Percentiles rank a stretch among this genome's conserved stretches.
Evolutionary conservation across 2,329 filamentous ascomycete genomes (phyloP).

Genomic region (Cyphellophora europaea): DNA sequence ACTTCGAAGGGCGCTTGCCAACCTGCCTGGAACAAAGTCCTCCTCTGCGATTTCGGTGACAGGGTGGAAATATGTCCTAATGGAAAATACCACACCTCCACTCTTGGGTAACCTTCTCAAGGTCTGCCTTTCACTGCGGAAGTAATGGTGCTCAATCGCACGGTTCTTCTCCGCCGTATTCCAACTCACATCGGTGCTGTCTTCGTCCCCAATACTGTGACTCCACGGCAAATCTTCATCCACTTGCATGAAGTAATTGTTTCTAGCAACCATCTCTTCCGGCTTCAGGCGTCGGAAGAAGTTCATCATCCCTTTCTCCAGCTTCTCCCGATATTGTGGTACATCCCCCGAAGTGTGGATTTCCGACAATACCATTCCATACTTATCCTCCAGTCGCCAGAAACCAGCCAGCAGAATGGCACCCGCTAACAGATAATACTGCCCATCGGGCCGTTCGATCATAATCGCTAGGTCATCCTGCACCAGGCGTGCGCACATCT

Average conservation of each 20-base stretch:
- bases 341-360: slow-evolving; percentile 74
- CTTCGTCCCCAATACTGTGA: slow-evolving; percentile 64
- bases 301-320: slow-evolving; percentile 70
- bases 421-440: too few species aligned
- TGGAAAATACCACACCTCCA: too few species aligned
- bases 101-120: too few species aligned
- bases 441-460: too few species aligned
- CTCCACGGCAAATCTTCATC: slow-evolving; percentile 72
- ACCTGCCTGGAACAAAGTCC: too few species aligned
- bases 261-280: slow-evolving; percentile 57
- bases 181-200: slow-evolving; percentile 58
- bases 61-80: too few species aligned
- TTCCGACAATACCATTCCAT: slow-evolving; percentile 66
- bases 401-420: slow-evolving; percentile 70
- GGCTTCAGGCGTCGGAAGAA: slow-evolving; percentile 67
- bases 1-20: too few species aligned
- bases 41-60: too few species aligned
- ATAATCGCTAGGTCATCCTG: too few species aligned
- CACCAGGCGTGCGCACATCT: too few species aligned
- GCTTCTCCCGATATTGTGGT: slow-evolving; percentile 59
- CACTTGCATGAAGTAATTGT: slow-evolving; percentile 85
- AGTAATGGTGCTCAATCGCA: too few species aligned
- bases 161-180: slow-evolving; percentile 67
- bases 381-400: slow-evolving; percentile 74
- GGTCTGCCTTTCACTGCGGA: too few species aligned